A percentile compares a stretch with the other conserved stretches of the same genome.
Evolutionary conservation across 768 basidiomycete species (phyloP).

Genomic region (Pseudohyphozyma bogoriensis): DNA sequence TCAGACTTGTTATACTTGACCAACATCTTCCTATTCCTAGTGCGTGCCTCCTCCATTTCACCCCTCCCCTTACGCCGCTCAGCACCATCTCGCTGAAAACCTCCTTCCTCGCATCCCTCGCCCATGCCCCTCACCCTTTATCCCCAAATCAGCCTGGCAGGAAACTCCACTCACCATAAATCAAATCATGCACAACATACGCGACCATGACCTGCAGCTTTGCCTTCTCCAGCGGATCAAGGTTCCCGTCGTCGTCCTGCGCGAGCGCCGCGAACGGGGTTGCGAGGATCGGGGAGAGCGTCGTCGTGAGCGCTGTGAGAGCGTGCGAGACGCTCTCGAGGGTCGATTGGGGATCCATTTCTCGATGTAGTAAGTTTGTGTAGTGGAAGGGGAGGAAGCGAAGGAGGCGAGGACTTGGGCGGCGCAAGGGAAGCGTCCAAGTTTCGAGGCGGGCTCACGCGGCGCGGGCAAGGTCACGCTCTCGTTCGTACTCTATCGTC

Average conservation of each 20-base stretch:
- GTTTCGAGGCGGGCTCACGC: too few relatives aligned
- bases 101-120: not conserved
- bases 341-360: too few relatives aligned
- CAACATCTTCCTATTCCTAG: too few relatives aligned
- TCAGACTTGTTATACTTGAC: too few relatives aligned
- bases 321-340: constrained; percentile 2
- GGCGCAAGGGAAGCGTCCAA: too few relatives aligned
- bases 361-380: too few relatives aligned
- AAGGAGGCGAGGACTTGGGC: too few relatives aligned
- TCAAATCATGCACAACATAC: constrained; percentile 72
- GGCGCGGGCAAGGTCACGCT: too few relatives aligned
- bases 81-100: too few relatives aligned
- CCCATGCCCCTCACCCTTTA: not conserved
- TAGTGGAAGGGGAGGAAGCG: too few relatives aligned
- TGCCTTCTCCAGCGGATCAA: constrained; percentile 68
- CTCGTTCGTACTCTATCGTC: too few relatives aligned
- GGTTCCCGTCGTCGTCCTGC: constrained; percentile 49
- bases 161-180: constrained; percentile 54
- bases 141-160: not conserved
- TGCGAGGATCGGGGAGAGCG: constrained; percentile 57
- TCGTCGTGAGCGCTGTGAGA: constrained; percentile 46
- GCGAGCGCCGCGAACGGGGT: constrained; percentile 51
- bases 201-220: constrained; percentile 68
- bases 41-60: too few relatives aligned
- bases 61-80: not conserved